Percentiles rank a stretch among this genome's conserved stretches.
These are phyloP conservation scores for Fusarium tuaranense DNA, from an alignment of 2,329 filamentous ascomycete genomes.

Conservation along the genomic window DNA sequence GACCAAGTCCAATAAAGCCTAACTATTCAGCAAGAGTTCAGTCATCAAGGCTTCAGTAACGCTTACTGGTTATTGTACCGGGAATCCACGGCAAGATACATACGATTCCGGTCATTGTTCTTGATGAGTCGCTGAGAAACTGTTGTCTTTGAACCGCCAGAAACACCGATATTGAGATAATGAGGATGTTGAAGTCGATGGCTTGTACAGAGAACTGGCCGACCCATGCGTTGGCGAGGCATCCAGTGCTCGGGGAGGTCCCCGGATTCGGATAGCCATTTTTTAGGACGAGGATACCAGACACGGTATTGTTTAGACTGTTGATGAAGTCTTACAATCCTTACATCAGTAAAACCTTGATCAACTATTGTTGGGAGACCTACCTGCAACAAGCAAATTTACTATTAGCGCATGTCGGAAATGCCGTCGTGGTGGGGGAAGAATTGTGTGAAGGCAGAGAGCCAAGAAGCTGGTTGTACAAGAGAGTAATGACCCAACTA, in stretches of 20 bases:
- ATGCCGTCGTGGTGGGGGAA: not conserved
- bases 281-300: not conserved
- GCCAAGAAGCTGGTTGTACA: not conserved
- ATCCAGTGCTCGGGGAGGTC: not conserved
- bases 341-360: not conserved
- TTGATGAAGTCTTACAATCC: not conserved
- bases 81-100: constrained; percentile 1
- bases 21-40: not conserved
- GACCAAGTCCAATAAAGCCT: not conserved
- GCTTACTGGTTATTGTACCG: not conserved
- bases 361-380: not conserved
- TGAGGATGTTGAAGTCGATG: constrained; percentile 1
- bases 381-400: not conserved
- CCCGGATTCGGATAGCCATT: not conserved
- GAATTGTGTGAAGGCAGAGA: not conserved
- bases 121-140: not conserved
- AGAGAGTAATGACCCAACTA: not conserved
- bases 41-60: not conserved
- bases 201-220: constrained; percentile 7
- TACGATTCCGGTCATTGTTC: not conserved
- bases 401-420: not conserved
- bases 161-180: not conserved
- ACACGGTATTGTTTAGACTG: not conserved
- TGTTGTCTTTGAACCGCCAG: not conserved
- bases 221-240: constrained; percentile 1